Base-by-base conservation (phyloP, 345 rosid species). In the Citrus hindsii region DNA sequence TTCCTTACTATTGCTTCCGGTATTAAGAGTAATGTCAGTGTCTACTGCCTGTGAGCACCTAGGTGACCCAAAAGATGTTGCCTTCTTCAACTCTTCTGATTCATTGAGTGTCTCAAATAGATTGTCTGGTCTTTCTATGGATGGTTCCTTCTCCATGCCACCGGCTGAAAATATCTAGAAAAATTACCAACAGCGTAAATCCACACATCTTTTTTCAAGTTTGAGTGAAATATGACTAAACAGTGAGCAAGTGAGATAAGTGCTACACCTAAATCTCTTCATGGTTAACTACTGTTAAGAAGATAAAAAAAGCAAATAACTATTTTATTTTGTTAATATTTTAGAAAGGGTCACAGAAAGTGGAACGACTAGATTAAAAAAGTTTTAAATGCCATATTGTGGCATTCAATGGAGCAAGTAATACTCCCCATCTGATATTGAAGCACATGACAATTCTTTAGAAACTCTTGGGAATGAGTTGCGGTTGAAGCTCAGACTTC, bases 121-220 rank as follows among this genome's bases (percentile, higher is more conserved):
- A 46, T 32, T 71, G 24, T 79, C 85, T 8, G 77, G 67, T 30
- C 78, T 75, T 56, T 75, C 81, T 2, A 69, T 55, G 63, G 67
- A 62, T 21, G 71, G 77, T 73, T 87, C 88, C 66, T 55, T 77
- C 80, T 69, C 82, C 80, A 64, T 66, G 61, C 77, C 76, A 53
- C 76, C 61, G 12, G 76, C 18, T 9, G 89, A 80, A 60, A 90
- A 73, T 83, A 79, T 79, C 94, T 92, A 79, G 78, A 71, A 19
- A 40, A 78, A 3, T 12, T 12, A 56, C 53, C 40, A 60, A 37
- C 35, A 35, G 69, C 40, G 69, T 63, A 46, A 6, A 18, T 46
- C 8, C 14, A 25, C 4, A 46, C 56, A 61, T 42, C 8, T 21
- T 2, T 38, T 10, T 35, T 59, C 21, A 40, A 40, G 24, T 25